Evolutionary conservation across 2,329 filamentous ascomycete species (phyloP).

Genomic region (Chaetomiaceae sp.): DNA sequence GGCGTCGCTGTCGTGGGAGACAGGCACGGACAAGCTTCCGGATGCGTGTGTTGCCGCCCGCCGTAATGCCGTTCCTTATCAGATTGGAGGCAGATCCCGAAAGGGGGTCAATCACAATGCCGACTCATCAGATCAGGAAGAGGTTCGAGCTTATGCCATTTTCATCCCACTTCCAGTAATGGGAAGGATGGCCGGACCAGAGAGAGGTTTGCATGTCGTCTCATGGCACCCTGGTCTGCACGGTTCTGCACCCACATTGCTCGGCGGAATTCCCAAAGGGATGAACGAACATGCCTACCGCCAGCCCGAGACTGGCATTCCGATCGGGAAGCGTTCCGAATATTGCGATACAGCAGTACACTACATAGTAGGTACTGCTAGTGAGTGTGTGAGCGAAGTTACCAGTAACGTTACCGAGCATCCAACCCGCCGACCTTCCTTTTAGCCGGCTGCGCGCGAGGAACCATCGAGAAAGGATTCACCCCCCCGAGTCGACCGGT

Average conservation of each 20-base stretch:
- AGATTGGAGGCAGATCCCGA: background rate
- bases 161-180: too few relatives aligned
- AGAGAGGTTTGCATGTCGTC: background rate
- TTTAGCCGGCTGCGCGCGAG: background rate
- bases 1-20: too few relatives aligned
- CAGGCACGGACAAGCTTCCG: too few relatives aligned
- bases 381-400: too few relatives aligned
- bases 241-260: background rate
- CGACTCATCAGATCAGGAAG: too few relatives aligned
- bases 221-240: background rate
- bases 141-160: too few relatives aligned
- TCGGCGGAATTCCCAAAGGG: background rate
- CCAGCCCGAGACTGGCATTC: too few relatives aligned
- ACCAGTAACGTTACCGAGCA: background rate
- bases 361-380: too few relatives aligned
- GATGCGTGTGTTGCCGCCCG: too few relatives aligned
- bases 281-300: too few relatives aligned
- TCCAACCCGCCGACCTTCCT: background rate
- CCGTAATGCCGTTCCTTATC: background rate
- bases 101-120: background rate
- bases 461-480: background rate
- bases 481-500: background rate
- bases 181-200: background rate
- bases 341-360: too few relatives aligned
- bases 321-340: background rate